Percentiles rank a stretch among this genome's conserved stretches.
These are phyloP conservation scores for Hamamelis virginiana DNA, from an alignment of 164 flowering plant genomes.

Conservation along the genomic window DNA sequence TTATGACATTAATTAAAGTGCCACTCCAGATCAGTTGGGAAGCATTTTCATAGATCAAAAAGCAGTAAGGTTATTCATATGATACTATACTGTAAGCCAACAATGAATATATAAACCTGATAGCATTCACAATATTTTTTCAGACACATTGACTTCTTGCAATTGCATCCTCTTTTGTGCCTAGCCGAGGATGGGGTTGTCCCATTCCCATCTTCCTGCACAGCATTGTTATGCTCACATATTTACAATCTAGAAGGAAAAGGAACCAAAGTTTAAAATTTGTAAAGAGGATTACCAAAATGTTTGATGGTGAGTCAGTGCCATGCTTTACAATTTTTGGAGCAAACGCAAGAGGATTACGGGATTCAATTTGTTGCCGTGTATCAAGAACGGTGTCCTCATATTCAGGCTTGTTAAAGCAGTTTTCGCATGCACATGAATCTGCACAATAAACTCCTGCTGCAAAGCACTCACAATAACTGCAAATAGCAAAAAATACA, in stretches of 20 bases:
- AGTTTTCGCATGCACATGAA: conserved; percentile 13
- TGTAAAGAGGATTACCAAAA: not conserved
- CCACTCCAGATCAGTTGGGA: not conserved
- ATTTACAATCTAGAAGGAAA: not conserved
- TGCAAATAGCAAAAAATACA: not conserved
- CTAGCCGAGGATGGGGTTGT: conserved; percentile 10
- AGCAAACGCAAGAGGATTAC: conserved; percentile 16
- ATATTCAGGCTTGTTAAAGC: conserved; percentile 4
- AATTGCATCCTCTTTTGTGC: conserved; percentile 24
- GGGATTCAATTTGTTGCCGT: conserved; percentile 4
- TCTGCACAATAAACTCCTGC: conserved; percentile 10
- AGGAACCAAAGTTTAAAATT: not conserved
- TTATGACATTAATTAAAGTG: not conserved
- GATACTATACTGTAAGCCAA: not conserved
- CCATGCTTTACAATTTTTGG: not conserved
- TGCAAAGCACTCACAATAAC: conserved; percentile 18
- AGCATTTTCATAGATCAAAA: not conserved
- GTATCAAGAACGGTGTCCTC: conserved; percentile 10
- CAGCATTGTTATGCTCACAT: too few relatives aligned
- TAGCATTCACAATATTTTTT: conserved; percentile 27
- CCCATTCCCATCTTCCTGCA: conserved; percentile 1
- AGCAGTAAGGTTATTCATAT: not conserved
- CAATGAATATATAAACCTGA: conserved; percentile 14
- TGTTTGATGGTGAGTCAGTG: conserved; percentile 1
- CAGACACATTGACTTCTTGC: conserved; percentile 22